Evolutionary conservation across 345 rosid genomes (phyloP).

Genomic region (Brassica carinata): DNA sequence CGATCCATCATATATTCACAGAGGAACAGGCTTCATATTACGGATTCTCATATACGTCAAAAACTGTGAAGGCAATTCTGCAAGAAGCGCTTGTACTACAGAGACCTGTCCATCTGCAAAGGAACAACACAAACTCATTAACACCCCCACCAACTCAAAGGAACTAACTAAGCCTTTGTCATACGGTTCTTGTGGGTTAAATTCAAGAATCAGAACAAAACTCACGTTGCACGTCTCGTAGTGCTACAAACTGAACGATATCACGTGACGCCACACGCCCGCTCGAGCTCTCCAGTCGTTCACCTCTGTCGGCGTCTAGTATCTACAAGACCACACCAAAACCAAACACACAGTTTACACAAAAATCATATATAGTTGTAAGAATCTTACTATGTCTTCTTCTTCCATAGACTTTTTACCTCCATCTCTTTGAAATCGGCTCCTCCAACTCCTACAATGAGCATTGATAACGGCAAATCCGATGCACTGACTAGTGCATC

Average conservation of each 20-base stretch:
- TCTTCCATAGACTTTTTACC: constrained; percentile 43
- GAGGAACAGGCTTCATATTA: constrained; percentile 55
- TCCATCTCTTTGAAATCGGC: constrained; percentile 99
- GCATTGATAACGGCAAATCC: constrained; percentile 83
- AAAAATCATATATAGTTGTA: not conserved
- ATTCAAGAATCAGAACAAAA: not conserved
- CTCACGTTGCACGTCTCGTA: constrained; percentile 84
- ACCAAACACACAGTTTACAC: constrained; percentile 4
- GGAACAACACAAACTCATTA: constrained; percentile 3
- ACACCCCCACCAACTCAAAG: not conserved
- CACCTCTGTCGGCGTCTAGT: constrained; percentile 88
- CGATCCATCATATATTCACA: not conserved
- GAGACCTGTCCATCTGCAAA: constrained; percentile 75
- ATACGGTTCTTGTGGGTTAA: not conserved
- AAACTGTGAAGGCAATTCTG: constrained; percentile 85
- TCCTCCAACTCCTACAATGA: constrained; percentile 96
- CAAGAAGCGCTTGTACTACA: constrained; percentile 76
- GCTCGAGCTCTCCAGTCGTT: constrained; percentile 79
- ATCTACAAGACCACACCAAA: constrained; percentile 45
- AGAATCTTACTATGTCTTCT: not conserved
- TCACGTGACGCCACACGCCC: constrained; percentile 94
- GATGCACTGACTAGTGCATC: constrained; percentile 95
- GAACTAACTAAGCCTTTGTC: not conserved
- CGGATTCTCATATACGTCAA: constrained; percentile 75
- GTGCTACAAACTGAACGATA: constrained; percentile 87